Evolutionary conservation across 495 filamentous ascomycete species (phyloP).

Genomic region (Penicillium herquei): DNA sequence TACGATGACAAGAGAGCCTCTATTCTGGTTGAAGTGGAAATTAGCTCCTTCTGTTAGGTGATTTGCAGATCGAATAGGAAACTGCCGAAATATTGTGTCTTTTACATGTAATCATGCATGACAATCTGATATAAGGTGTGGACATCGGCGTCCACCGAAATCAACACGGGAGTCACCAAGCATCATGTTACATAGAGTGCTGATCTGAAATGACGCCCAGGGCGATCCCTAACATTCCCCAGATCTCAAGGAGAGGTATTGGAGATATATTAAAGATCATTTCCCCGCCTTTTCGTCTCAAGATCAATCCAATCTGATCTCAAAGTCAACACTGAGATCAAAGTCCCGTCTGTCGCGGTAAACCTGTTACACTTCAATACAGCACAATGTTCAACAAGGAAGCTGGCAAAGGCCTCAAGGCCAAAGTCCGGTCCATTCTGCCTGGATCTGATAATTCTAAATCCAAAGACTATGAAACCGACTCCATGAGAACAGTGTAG

Average conservation of each 20-base stretch:
- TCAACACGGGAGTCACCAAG: background rate
- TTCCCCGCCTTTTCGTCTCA: background rate
- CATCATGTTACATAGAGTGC: background rate
- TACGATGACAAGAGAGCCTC: background rate
- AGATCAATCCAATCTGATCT: background rate
- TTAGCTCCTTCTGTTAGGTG: background rate
- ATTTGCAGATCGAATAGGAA: constrained; percentile 1
- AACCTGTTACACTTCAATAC: background rate
- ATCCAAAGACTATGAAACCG: constrained; percentile 11
- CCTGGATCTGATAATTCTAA: constrained; percentile 5
- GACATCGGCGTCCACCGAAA: constrained; percentile 12
- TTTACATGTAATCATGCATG: background rate
- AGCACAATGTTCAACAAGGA: constrained; percentile 10
- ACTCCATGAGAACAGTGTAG: constrained; percentile 15
- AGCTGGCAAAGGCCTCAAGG: constrained; percentile 8
- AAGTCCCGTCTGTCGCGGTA: background rate
- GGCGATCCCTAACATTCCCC: no score
- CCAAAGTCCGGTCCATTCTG: constrained; percentile 13
- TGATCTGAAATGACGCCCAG: background rate
- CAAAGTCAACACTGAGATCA: background rate
- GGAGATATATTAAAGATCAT: background rate
- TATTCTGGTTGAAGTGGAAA: background rate
- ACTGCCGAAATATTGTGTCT: background rate
- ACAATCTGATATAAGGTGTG: background rate
- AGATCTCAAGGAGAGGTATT: background rate